A percentile compares a stretch with the other conserved stretches of the same genome.
phyloP scores from a whole-genome alignment of 2,329 filamentous ascomycete species.

The Epichloe sylvatica region DNA sequence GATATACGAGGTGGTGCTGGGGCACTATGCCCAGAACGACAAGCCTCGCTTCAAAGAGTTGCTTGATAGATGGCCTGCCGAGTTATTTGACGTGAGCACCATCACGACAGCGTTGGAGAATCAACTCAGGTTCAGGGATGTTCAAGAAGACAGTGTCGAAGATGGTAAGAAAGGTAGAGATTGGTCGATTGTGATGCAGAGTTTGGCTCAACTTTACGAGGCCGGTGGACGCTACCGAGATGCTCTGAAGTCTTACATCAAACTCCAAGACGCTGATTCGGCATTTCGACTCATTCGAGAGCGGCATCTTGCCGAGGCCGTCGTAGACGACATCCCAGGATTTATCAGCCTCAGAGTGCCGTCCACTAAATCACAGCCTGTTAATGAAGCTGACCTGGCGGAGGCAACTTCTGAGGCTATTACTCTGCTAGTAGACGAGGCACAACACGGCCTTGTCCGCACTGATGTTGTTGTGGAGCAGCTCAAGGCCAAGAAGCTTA shows the following conservation, averaged over 20 bases:
- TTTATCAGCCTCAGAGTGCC: slow-evolving; percentile 81
- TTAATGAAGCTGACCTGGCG: slow-evolving; percentile 58
- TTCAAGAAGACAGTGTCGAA: slow-evolving; percentile 62
- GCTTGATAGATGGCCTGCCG: slow-evolving; percentile 69
- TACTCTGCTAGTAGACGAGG: slow-evolving; percentile 76
- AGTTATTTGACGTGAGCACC: slow-evolving; percentile 66
- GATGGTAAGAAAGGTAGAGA: slow-evolving; percentile 60
- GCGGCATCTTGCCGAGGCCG: slow-evolving; percentile 76
- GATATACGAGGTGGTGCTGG: slow-evolving; percentile 79
- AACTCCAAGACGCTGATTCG: slow-evolving; percentile 78
- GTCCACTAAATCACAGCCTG: slow-evolving; percentile 50
- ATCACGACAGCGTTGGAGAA: slow-evolving; percentile 70
- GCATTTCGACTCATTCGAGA: slow-evolving; percentile 78
- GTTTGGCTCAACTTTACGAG: slow-evolving; percentile 71
- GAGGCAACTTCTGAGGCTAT: slow-evolving; percentile 73
- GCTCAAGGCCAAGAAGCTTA: slow-evolving; percentile 50
- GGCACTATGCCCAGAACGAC: slow-evolving; percentile 73
- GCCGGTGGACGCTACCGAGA: slow-evolving; percentile 69
- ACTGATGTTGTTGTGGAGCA: slow-evolving; percentile 68
- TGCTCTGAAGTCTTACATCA: slow-evolving; percentile 78
- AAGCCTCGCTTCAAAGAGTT: slow-evolving; percentile 63
- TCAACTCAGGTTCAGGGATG: slow-evolving; percentile 62
- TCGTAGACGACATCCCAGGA: slow-evolving; percentile 78
- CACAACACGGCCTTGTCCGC: slow-evolving; percentile 72
- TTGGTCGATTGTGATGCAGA: slow-evolving; percentile 81